phyloP scores from a whole-genome alignment of 352 stramenopile genomes.

The Phytophthora kernoviae region DNA sequence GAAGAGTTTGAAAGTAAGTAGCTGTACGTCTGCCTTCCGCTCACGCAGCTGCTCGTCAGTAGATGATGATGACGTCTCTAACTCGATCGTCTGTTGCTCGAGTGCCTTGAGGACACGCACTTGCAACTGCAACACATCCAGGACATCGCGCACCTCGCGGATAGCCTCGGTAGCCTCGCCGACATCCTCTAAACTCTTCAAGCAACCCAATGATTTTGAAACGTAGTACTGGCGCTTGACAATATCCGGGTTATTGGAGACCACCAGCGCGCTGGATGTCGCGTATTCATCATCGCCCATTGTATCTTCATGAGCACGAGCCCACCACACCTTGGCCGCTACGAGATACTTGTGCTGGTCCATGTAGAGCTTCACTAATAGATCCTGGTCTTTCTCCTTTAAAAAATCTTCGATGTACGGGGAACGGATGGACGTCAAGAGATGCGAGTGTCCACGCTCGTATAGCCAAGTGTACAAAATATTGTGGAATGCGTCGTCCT shows the following conservation, averaged over 20 bases:
- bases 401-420: slow-evolving; percentile 84
- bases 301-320: slow-evolving; percentile 65
- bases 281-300: slow-evolving; percentile 51
- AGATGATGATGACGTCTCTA: slow-evolving; percentile 51
- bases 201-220: slow-evolving; percentile 72
- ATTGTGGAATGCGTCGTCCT: slow-evolving; percentile 77
- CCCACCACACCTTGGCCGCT: slow-evolving; percentile 86
- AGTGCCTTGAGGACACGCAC: slow-evolving; percentile 81
- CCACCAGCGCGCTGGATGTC: slow-evolving; percentile 26
- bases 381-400: slow-evolving; percentile 82
- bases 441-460: slow-evolving; percentile 60
- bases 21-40: slow-evolving; percentile 62
- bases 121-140: slow-evolving; percentile 85
- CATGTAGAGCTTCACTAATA: slow-evolving; percentile 89
- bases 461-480: slow-evolving; percentile 87
- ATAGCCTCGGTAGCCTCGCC: slow-evolving; percentile 73
- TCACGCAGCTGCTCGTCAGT: slow-evolving; percentile 53
- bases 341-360: slow-evolving; percentile 86
- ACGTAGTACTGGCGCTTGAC: slow-evolving; percentile 86
- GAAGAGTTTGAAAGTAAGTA: slow-evolving; percentile 80
- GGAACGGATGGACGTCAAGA: slow-evolving; percentile 71
- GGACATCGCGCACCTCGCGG: slow-evolving; percentile 77
- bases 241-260: slow-evolving; percentile 73
- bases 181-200: slow-evolving; percentile 82
- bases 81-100: slow-evolving; percentile 67